Percentiles rank a stretch among this genome's conserved stretches.
Evolutionary conservation across 345 rosid species (phyloP).

Genomic region (Eucalyptus dawsonii): DNA sequence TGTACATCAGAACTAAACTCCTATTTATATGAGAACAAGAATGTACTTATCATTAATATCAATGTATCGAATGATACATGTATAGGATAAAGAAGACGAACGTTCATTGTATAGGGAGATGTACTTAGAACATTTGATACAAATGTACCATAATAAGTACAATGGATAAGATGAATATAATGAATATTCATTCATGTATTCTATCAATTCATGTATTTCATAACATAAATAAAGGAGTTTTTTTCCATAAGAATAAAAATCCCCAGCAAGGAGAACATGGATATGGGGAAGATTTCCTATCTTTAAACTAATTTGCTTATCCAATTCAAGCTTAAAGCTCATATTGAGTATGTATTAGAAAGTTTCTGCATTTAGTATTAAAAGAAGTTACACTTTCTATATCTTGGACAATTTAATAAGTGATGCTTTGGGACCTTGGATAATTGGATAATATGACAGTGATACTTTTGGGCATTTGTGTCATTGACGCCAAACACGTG

Average conservation of each 20-base stretch:
- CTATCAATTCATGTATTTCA: too few species aligned
- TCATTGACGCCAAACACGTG: not conserved
- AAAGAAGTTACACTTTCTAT: not conserved
- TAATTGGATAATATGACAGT: not conserved
- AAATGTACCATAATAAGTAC: too few species aligned
- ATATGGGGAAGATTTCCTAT: not conserved
- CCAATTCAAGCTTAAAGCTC: not conserved
- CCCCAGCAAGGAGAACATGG: not conserved
- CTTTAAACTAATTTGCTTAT: not conserved
- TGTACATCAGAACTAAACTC: too few species aligned
- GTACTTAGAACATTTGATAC: too few species aligned
- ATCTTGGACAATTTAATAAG: not conserved
- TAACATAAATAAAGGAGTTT: not conserved
- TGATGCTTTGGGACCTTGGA: not conserved
- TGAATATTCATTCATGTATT: too few species aligned
- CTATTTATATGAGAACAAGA: too few species aligned
- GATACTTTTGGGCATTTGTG: not conserved
- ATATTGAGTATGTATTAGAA: not conserved
- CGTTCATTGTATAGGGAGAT: too few species aligned
- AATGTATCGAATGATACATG: too few species aligned
- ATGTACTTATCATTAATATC: too few species aligned
- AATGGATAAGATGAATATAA: too few species aligned
- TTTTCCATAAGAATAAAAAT: not conserved
- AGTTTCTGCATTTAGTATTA: not conserved
- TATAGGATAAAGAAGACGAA: too few species aligned